Evolutionary conservation across 805 yeast genomes (phyloP).

Genomic region (Candida bentonensis): DNA sequence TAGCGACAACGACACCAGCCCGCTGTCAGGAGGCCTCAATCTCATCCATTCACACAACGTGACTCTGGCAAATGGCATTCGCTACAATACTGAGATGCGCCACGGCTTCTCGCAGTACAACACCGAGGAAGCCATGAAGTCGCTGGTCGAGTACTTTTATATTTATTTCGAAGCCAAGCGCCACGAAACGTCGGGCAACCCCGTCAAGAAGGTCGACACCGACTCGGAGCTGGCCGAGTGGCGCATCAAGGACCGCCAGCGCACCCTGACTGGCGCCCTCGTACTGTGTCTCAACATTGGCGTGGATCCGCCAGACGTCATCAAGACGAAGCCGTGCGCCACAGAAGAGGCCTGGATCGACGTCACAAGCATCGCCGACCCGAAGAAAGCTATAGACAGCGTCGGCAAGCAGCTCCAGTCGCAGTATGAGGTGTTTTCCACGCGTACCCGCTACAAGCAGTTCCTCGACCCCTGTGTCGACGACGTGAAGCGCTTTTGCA

Average conservation of each 20-base stretch:
- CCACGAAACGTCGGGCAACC: constrained; percentile 81
- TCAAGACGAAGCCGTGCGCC: constrained; percentile 88
- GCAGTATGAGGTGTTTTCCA: constrained; percentile 79
- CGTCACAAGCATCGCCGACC: constrained; percentile 66
- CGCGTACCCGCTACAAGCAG: constrained; percentile 81
- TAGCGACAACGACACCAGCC: not conserved
- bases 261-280: constrained; percentile 86
- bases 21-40: not conserved
- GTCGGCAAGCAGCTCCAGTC: constrained; percentile 79
- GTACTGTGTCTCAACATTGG: constrained; percentile 85
- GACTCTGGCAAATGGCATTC: not conserved
- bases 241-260: constrained; percentile 86
- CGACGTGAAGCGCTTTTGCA: constrained; percentile 83
- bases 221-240: constrained; percentile 65
- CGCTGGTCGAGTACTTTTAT: constrained; percentile 39
- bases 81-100: constrained; percentile 28
- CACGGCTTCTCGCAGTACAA: constrained; percentile 35
- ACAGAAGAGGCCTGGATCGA: constrained; percentile 87
- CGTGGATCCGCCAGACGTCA: constrained; percentile 93
- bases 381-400: constrained; percentile 80
- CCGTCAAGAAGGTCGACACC: constrained; percentile 31
- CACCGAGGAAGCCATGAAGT: constrained; percentile 13
- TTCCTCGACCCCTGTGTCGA: constrained; percentile 91
- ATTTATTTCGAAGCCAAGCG: constrained; percentile 86
- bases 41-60: not conserved